phyloP scores from a whole-genome alignment of 2,329 filamentous ascomycete species.

The Claviceps africana region DNA sequence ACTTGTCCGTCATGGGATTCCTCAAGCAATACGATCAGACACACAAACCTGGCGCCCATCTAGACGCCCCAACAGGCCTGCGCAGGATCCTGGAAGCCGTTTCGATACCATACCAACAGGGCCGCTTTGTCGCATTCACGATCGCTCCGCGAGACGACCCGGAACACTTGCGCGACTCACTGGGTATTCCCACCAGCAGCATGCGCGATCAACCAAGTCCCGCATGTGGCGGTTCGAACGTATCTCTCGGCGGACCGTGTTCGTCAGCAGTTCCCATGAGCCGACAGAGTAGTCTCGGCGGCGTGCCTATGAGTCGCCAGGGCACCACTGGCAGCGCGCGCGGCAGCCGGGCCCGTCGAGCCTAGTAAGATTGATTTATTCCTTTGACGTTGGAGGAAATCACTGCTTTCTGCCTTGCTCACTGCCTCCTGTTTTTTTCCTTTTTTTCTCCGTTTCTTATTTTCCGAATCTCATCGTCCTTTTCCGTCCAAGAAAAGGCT shows the following conservation, averaged over 20 bases:
- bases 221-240: slow-evolving; percentile 10
- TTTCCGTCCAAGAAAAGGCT: too few relatives aligned
- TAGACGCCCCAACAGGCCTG: slow-evolving; percentile 39
- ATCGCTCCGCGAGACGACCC: slow-evolving; percentile 31
- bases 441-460: neutral
- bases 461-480: too few relatives aligned
- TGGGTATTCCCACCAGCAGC: slow-evolving; percentile 32
- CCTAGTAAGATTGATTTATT: neutral
- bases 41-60: slow-evolving; percentile 39
- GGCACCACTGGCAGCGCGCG: slow-evolving; percentile 35
- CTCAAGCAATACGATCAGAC: slow-evolving; percentile 41
- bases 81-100: slow-evolving; percentile 43
- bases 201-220: slow-evolving; percentile 28
- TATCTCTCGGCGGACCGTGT: slow-evolving; percentile 14
- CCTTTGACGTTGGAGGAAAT: neutral
- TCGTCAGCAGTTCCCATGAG: slow-evolving; percentile 35
- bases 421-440: neutral
- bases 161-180: slow-evolving; percentile 33
- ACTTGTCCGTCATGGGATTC: slow-evolving; percentile 43
- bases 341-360: slow-evolving; percentile 27
- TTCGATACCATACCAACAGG: slow-evolving; percentile 31
- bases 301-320: slow-evolving; percentile 42
- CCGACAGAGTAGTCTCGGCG: slow-evolving; percentile 40
- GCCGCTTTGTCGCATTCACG: slow-evolving; percentile 34
- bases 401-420: too few relatives aligned